Conservation (phyloP, 371 early-diverging fungal species). For the Circinella umbellata region DNA sequence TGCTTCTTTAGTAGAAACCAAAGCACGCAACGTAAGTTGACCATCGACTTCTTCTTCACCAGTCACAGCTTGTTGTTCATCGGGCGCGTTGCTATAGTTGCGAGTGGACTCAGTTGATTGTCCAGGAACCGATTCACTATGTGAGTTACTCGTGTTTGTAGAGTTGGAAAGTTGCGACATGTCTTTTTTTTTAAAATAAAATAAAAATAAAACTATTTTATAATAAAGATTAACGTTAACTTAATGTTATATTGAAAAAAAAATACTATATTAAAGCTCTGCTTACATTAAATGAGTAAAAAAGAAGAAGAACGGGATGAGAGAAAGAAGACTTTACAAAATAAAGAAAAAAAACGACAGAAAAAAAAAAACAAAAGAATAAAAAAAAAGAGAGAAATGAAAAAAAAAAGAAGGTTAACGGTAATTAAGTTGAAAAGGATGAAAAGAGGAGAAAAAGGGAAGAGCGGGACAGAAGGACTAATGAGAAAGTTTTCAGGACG, state of each 20-base stretch:
- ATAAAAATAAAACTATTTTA: neutral
- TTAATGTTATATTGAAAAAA: neutral
- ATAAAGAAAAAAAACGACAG: neutral
- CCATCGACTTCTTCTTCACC: conserved; percentile 25
- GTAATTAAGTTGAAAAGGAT: neutral
- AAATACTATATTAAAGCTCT: neutral
- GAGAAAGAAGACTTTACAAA: neutral
- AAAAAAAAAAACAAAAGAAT: neutral
- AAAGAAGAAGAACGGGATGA: neutral
- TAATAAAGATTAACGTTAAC: neutral
- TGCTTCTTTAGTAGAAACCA: conserved; percentile 91
- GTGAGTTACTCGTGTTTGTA: conserved; percentile 2
- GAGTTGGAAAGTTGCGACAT: conserved; percentile 9
- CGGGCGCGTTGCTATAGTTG: conserved; percentile 10
- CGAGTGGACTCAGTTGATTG: conserved; percentile 5
- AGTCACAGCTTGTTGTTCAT: conserved; percentile 9
- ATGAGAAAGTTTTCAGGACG: conserved; percentile 6
- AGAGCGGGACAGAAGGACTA: conserved; percentile 9
- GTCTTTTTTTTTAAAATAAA: neutral
- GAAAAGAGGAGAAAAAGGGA: neutral
- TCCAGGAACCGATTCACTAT: conserved; percentile 1
- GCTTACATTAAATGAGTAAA: neutral
- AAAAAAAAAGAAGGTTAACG: neutral
- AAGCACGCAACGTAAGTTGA: conserved; percentile 79
- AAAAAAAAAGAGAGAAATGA: neutral